Percentiles rank a stretch among this genome's conserved stretches.
Evolutionary conservation across 345 rosid species (phyloP).

Genomic region (Rhodamnia rubescens): DNA sequence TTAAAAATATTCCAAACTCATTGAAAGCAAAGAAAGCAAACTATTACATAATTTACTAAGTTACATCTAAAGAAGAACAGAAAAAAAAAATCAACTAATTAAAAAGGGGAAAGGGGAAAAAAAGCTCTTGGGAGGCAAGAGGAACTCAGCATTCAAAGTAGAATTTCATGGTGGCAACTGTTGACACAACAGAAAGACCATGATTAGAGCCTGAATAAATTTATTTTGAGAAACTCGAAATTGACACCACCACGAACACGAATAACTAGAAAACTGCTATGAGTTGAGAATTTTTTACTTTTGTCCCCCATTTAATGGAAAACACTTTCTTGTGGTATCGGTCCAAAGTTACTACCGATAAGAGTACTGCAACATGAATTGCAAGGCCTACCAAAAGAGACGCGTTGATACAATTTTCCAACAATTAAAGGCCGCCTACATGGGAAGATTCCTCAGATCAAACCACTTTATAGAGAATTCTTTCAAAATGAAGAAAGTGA

Average conservation of each 20-base stretch:
- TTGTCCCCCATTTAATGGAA: not conserved
- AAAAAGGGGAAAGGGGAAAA: too few relatives aligned
- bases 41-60: not conserved
- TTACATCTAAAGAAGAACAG: not conserved
- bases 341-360: not conserved
- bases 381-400: not conserved
- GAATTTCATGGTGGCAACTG: not conserved
- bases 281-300: not conserved
- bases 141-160: not conserved
- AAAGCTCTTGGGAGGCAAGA: not conserved
- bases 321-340: not conserved
- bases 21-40: not conserved
- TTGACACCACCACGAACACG: not conserved
- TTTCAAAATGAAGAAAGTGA: not conserved
- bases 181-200: not conserved
- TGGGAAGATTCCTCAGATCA: not conserved
- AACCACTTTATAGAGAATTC: not conserved
- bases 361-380: not conserved
- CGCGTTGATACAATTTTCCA: not conserved
- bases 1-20: not conserved
- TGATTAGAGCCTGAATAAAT: not conserved
- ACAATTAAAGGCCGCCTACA: not conserved
- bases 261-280: not conserved
- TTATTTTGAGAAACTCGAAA: not conserved
- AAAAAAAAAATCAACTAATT: not conserved